These are phyloP conservation scores for Calonectria pauciramosa DNA, from an alignment of 2,329 filamentous ascomycete genomes.

Conservation along the genomic window DNA sequence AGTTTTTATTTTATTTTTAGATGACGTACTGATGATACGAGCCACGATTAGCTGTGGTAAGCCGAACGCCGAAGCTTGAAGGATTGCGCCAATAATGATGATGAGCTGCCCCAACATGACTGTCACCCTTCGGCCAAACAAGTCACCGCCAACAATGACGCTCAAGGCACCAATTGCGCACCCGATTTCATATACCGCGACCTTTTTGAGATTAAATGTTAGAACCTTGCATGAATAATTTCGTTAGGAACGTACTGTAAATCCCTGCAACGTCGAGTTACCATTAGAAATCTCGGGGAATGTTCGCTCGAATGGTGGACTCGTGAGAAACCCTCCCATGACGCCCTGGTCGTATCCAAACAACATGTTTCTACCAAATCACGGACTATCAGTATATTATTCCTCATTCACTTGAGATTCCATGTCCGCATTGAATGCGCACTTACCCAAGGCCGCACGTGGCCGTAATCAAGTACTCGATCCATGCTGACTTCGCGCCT, in stretches of 20 bases:
- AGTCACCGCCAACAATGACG: neutral
- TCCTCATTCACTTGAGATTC: neutral
- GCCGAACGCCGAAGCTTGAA: constrained; percentile 10
- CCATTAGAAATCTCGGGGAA: constrained; percentile 6
- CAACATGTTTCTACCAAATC: neutral
- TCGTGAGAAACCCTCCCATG: neutral
- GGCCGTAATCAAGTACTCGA: neutral
- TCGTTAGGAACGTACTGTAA: neutral
- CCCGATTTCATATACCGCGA: neutral
- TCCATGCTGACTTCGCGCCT: constrained; percentile 1
- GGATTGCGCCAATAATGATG: neutral
- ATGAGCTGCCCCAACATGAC: neutral
- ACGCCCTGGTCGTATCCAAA: neutral
- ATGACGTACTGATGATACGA: neutral
- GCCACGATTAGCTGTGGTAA: neutral
- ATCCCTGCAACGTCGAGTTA: neutral
- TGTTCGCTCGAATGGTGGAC: neutral
- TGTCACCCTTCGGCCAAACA: neutral
- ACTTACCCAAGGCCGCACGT: neutral
- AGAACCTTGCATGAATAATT: neutral
- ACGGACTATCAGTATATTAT: neutral
- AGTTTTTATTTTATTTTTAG: too few species aligned
- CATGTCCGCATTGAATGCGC: neutral
- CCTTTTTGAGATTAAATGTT: neutral
- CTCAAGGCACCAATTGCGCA: neutral